These are phyloP conservation scores for Apophysomyces ossiformis DNA, from an alignment of 371 early-diverging fungal genomes.

Conservation along the genomic window DNA sequence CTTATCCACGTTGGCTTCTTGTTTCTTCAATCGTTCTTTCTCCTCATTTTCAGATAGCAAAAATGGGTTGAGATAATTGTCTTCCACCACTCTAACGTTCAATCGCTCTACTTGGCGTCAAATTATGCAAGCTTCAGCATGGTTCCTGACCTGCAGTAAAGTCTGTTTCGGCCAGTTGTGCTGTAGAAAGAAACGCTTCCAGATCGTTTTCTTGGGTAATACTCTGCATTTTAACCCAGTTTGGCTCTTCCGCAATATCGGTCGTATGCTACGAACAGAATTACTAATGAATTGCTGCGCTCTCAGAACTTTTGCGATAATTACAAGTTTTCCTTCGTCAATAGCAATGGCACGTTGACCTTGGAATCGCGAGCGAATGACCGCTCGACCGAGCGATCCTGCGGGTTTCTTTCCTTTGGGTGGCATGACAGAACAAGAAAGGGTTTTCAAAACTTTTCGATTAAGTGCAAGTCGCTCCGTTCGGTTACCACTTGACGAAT, in stretches of 20 bases:
- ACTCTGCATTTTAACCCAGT: constrained; percentile 90
- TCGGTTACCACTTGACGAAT: too few species aligned
- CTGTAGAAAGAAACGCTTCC: constrained; percentile 94
- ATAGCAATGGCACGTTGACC: constrained; percentile 75
- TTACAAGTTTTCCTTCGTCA: constrained; percentile 69
- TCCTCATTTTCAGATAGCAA: constrained; percentile 83
- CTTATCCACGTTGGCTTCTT: constrained; percentile 71
- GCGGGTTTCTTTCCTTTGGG: constrained; percentile 43
- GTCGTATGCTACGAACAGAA: constrained; percentile 76
- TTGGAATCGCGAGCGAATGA: constrained; percentile 92
- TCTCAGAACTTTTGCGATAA: not conserved
- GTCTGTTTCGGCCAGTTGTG: constrained; percentile 93
- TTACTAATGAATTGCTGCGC: not conserved
- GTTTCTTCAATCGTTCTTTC: constrained; percentile 69
- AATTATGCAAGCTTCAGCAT: not conserved
- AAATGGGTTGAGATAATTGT: constrained; percentile 81
- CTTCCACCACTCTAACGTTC: constrained; percentile 86
- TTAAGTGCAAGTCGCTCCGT: too few species aligned
- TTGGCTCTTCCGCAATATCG: constrained; percentile 81
- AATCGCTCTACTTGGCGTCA: constrained; percentile 64
- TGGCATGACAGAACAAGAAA: constrained; percentile 22
- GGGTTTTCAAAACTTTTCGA: not conserved
- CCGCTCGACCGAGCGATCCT: constrained; percentile 82
- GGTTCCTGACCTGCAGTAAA: constrained; percentile 83
- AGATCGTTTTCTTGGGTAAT: constrained; percentile 97